Percentiles rank a stretch among this genome's conserved stretches.
Evolutionary conservation across 495 filamentous ascomycete genomes (phyloP).

Genomic region (Xylaria castorea): DNA sequence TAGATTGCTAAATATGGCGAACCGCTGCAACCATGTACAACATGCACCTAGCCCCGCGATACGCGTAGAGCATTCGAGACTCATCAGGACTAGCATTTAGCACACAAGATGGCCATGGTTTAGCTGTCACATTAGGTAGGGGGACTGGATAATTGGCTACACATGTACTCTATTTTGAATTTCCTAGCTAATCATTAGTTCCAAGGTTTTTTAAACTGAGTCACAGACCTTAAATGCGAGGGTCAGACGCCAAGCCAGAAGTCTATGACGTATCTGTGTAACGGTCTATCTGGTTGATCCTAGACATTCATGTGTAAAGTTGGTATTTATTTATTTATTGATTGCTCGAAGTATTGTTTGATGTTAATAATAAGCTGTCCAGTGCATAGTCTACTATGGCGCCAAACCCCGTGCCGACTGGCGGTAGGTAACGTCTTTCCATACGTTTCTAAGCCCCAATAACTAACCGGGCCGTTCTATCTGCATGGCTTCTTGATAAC

Average conservation of each 20-base stretch:
- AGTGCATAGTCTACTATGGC: background rate
- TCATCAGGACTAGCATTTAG: background rate
- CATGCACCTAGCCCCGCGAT: background rate
- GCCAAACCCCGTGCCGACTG: background rate
- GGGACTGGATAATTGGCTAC: background rate
- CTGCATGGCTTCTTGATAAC: background rate
- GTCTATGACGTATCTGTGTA: slow-evolving; percentile 10
- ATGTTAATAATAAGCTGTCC: background rate
- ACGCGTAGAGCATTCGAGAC: background rate
- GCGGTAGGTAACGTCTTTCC: slow-evolving; percentile 2
- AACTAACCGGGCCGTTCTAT: background rate
- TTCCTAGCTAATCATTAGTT: background rate
- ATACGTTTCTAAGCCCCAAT: background rate
- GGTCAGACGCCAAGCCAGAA: background rate
- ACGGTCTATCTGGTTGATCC: too few relatives aligned
- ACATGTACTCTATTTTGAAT: background rate
- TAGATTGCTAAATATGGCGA: background rate
- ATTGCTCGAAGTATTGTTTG: background rate
- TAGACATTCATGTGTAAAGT: too few relatives aligned
- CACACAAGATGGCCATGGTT: background rate
- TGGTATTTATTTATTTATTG: background rate
- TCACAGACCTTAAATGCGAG: background rate
- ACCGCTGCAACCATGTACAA: background rate
- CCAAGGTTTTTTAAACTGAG: too few relatives aligned
- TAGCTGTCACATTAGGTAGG: background rate